These are phyloP conservation scores for Astrothelium subdiscretum DNA, from an alignment of 495 filamentous ascomycete species.

Conservation along the genomic window DNA sequence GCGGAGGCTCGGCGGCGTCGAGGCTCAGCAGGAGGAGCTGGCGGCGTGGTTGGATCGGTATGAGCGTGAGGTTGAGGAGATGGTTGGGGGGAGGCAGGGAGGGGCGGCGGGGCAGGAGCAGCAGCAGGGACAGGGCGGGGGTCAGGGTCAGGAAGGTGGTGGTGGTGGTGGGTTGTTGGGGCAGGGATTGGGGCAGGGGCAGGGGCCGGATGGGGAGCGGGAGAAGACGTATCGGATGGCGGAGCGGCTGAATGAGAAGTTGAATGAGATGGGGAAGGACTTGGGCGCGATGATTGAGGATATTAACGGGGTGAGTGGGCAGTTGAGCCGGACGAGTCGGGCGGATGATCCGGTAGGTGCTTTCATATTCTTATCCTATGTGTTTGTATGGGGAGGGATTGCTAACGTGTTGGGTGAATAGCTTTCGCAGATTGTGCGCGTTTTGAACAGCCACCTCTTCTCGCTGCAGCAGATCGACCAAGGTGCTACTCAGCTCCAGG, in stretches of 20 bases:
- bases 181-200: conserved; percentile 24
- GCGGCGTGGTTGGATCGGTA: conserved; percentile 75
- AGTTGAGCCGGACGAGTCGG: conserved; percentile 75
- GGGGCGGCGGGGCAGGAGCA: too few species aligned
- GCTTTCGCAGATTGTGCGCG: conserved; percentile 86
- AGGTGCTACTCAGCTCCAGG: conserved; percentile 64
- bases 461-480: conserved; percentile 86
- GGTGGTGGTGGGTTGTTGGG: too few species aligned
- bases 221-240: conserved; percentile 67
- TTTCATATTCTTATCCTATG: conserved; percentile 5
- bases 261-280: conserved; percentile 87
- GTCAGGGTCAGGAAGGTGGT: conserved; percentile 46
- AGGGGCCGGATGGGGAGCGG: conserved; percentile 81
- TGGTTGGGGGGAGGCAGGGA: too few species aligned
- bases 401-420: conserved; percentile 29
- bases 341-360: conserved; percentile 80
- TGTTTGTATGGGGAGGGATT: conserved; percentile 1
- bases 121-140: conserved; percentile 8
- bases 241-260: conserved; percentile 73
- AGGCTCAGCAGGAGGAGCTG: conserved; percentile 84
- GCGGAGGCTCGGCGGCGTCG: conserved; percentile 73
- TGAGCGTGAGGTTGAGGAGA: conserved; percentile 75
- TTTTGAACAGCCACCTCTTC: conserved; percentile 82
- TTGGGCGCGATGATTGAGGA: conserved; percentile 92
- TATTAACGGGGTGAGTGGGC: conserved; percentile 77